Evolutionary conservation across 805 yeast genomes (phyloP).

Genomic region (Clavispora vitiphila): DNA sequence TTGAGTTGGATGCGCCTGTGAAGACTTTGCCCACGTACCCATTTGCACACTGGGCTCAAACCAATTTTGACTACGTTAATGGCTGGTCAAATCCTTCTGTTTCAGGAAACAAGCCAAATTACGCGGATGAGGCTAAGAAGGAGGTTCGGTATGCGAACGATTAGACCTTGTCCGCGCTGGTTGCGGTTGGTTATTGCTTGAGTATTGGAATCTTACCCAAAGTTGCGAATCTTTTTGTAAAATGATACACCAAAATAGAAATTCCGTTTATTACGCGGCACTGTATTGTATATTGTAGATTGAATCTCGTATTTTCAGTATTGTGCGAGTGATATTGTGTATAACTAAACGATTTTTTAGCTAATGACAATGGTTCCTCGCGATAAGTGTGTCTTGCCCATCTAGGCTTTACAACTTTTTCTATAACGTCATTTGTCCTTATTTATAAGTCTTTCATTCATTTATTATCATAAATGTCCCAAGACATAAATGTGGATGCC

Average conservation of each 20-base stretch:
- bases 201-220: not conserved
- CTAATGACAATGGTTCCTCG: too few species aligned
- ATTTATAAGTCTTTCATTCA: too few species aligned
- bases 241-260: not conserved
- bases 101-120: constrained; percentile 20
- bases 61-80: constrained; percentile 34
- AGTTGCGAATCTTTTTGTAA: not conserved
- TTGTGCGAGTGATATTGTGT: too few species aligned
- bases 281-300: too few species aligned
- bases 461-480: not conserved
- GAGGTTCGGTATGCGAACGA: constrained; percentile 16
- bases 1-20: constrained; percentile 50
- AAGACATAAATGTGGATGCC: not conserved
- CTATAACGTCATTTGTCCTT: not conserved
- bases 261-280: too few species aligned
- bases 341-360: too few species aligned
- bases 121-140: constrained; percentile 17
- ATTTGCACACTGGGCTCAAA: constrained; percentile 52
- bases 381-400: too few species aligned
- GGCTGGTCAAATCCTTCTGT: constrained; percentile 38
- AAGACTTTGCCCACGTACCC: constrained; percentile 60
- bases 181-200: not conserved
- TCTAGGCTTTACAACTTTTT: too few species aligned
- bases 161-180: constrained; percentile 2
- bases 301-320: too few species aligned